A percentile compares a stretch with the other conserved stretches of the same genome.
Conservation (phyloP, 129 eudicot species). For the Arctium lappa region DNA sequence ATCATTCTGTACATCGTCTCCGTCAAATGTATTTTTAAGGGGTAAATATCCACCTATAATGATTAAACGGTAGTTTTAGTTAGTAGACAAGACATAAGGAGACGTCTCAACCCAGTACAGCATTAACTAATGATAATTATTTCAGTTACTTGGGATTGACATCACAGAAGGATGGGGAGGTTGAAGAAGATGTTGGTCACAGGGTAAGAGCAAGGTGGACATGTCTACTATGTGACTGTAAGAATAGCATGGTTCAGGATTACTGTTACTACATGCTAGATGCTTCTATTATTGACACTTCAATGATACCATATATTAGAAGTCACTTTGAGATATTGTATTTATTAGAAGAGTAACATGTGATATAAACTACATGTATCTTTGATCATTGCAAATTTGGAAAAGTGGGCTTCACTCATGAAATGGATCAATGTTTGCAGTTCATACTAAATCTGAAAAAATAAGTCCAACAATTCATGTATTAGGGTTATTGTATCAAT, state of each 20-base stretch:
- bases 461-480: too few relatives aligned
- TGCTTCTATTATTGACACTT: not conserved
- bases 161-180: too few relatives aligned
- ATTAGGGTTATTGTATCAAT: too few relatives aligned
- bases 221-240: too few relatives aligned
- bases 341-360: not conserved
- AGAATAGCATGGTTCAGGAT: too few relatives aligned
- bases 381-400: not conserved
- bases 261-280: not conserved
- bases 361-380: too few relatives aligned
- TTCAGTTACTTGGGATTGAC: too few relatives aligned
- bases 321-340: not conserved
- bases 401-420: not conserved
- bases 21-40: constrained; percentile 89
- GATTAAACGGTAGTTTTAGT: constrained; percentile 6
- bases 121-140: too few relatives aligned
- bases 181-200: too few relatives aligned
- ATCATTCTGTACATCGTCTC: constrained; percentile 86
- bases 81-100: not conserved
- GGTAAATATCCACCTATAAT: constrained; percentile 88
- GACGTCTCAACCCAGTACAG: not conserved
- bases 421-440: not conserved
- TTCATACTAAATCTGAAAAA: too few relatives aligned
- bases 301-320: too few relatives aligned
- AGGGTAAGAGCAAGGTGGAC: too few relatives aligned